A percentile compares a stretch with the other conserved stretches of the same genome.
Evolutionary conservation across 768 basidiomycete species (phyloP).

Genomic region (Cystofilobasidium capitatum): DNA sequence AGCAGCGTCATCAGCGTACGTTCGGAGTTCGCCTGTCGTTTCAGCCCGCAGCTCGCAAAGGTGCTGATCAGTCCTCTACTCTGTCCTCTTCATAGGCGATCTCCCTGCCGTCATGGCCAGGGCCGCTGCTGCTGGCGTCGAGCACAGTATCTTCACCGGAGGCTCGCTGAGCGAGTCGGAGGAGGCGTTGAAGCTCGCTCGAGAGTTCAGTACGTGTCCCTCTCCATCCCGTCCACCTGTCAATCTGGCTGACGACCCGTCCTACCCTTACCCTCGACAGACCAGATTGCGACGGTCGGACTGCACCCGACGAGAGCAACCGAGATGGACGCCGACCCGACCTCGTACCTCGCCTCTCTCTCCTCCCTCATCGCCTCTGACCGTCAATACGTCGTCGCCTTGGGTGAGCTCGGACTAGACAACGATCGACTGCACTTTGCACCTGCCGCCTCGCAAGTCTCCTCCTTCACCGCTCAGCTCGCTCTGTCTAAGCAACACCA

Average conservation of each 20-base stretch:
- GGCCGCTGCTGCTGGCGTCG: conserved; percentile 53
- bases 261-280: conserved; percentile 32
- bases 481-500: conserved; percentile 57
- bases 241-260: background rate
- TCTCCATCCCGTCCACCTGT: background rate
- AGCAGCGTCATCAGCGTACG: conserved; percentile 40
- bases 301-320: conserved; percentile 67
- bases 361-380: conserved; percentile 45
- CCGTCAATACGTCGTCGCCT: conserved; percentile 47
- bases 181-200: conserved; percentile 54
- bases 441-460: conserved; percentile 51
- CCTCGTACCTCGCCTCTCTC: conserved; percentile 54
- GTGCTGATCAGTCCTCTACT: too few species aligned
- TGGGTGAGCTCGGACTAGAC: conserved; percentile 79
- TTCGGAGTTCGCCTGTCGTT: background rate
- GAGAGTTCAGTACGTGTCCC: conserved; percentile 45
- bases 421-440: conserved; percentile 68
- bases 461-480: conserved; percentile 59
- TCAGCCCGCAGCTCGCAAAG: background rate
- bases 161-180: conserved; percentile 57
- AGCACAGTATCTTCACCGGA: conserved; percentile 66
- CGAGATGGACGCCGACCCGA: conserved; percentile 59
- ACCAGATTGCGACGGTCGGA: conserved; percentile 62
- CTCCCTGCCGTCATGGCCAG: conserved; percentile 52
- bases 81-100: conserved; percentile 51